A percentile compares a stretch with the other conserved stretches of the same genome.
These are phyloP conservation scores for Carex pumila DNA, from an alignment of 176 grass and related monocot species.

Conservation along the genomic window DNA sequence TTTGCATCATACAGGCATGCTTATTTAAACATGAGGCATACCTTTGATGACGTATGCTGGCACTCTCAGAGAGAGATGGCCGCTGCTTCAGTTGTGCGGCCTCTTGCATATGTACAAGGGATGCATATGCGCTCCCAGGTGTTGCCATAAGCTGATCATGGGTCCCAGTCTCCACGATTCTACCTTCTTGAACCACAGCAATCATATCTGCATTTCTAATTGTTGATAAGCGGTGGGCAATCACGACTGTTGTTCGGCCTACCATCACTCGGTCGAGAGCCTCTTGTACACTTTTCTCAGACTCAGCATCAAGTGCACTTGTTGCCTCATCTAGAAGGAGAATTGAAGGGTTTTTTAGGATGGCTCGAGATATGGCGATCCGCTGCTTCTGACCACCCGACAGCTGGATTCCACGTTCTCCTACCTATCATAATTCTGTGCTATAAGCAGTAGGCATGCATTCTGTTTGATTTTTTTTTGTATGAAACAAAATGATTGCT, in stretches of 20 bases:
- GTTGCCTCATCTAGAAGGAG: conserved; percentile 93
- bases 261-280: conserved; percentile 94
- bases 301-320: conserved; percentile 83
- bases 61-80: conserved; percentile 41
- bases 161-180: conserved; percentile 80
- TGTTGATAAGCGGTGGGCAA: conserved; percentile 84
- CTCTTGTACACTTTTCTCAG: conserved; percentile 93
- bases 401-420: conserved; percentile 83
- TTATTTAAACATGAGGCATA: not conserved
- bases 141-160: conserved; percentile 73
- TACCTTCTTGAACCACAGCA: conserved; percentile 78
- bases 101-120: conserved; percentile 70
- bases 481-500: not conserved
- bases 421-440: conserved; percentile 32
- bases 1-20: not conserved
- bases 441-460: not conserved
- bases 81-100: conserved; percentile 48
- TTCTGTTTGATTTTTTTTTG: not conserved
- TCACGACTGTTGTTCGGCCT: conserved; percentile 79
- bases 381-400: conserved; percentile 96
- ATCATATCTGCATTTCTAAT: conserved; percentile 80
- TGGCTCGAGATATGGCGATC: conserved; percentile 83
- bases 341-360: conserved; percentile 86
- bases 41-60: conserved; percentile 62
- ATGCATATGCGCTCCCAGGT: conserved; percentile 48